These are phyloP conservation scores for Pseudopithomyces chartarum DNA, from an alignment of 2,329 filamentous ascomycete species.

Conservation along the genomic window DNA sequence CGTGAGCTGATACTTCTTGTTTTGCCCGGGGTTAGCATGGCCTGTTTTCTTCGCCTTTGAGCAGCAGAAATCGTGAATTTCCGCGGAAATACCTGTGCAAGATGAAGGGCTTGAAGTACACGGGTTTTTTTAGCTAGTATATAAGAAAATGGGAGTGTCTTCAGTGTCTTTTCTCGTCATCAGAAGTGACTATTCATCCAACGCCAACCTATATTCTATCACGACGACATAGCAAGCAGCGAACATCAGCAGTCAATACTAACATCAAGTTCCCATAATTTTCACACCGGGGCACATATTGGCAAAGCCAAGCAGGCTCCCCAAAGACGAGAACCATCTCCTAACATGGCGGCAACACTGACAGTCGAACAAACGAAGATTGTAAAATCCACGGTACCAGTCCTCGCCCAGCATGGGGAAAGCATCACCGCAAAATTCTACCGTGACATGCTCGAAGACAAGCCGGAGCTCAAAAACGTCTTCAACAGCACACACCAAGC, in stretches of 20 bases:
- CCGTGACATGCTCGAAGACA: constrained; percentile 66
- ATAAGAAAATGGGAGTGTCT: neutral
- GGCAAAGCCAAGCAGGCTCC: neutral
- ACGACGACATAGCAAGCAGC: neutral
- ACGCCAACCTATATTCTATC: neutral
- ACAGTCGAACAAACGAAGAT: constrained; percentile 66
- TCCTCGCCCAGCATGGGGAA: constrained; percentile 69
- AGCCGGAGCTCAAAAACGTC: constrained; percentile 70
- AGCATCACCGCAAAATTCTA: constrained; percentile 76
- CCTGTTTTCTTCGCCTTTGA: neutral
- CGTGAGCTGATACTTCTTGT: constrained; percentile 3
- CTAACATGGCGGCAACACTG: constrained; percentile 49
- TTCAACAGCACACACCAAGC: constrained; percentile 75
- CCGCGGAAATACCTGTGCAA: neutral
- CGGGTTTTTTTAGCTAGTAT: neutral
- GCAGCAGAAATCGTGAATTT: neutral
- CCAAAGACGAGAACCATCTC: neutral
- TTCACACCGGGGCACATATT: neutral
- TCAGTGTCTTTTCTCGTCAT: neutral
- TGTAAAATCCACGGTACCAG: constrained; percentile 73
- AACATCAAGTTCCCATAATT: neutral
- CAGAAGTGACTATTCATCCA: neutral
- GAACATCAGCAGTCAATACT: neutral
- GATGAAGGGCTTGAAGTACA: neutral
- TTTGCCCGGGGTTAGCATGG: neutral